Base-by-base conservation (phyloP, 2,329 filamentous ascomycete genomes). In the Diplodia scrobiculata region DNA sequence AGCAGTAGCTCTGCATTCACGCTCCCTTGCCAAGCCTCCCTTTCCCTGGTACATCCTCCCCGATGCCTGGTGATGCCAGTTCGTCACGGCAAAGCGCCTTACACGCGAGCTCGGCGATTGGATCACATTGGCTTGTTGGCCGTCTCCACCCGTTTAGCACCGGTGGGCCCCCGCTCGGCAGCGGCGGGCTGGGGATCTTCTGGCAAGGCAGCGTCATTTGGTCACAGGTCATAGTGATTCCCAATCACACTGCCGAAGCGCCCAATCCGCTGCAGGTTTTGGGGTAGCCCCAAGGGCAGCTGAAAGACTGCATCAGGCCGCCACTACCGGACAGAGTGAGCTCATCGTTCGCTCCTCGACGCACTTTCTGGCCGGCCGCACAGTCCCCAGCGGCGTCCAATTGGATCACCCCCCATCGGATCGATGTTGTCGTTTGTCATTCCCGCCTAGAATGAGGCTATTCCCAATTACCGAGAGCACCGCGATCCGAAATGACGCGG, bases 401-500 rank as follows among this genome's bases (percentile, higher is more conserved):
- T 13, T 29, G 19, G 11, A 21, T 10, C 25, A 13, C 19, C 38
- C 27, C 10, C 47, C 19, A n/a, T 19, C 6, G 50, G 47, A 11
- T 21, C 60, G 47, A 10, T 25, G 21, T 5, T 41, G 48, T 14
- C 25, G 34, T 63, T 63, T 63, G 60, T 53, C 47, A 63, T 63
- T 34, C n/a, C 45, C 58, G 13, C 47, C 29, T 13, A 36, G 45
- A 38, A 27, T 62, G 58, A 62, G 58, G 60, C 47, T 53, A 34
- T 34, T 11, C 32, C 41, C 52, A 63, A 63, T 63, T 63, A 65
- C 68, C 65, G 51, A 66, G 60, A 27, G 54, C 38, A 62, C 32
- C 58, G 48, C 58, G 58, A 58, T 52, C 47, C 59, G 59, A 63
- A 63, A 63, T 63, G 48, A 67, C 66, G 55, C 68, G 67, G 65